Evolutionary conservation across 768 basidiomycete species (phyloP).

Genomic region (Sistotremastrum niveocremeum): DNA sequence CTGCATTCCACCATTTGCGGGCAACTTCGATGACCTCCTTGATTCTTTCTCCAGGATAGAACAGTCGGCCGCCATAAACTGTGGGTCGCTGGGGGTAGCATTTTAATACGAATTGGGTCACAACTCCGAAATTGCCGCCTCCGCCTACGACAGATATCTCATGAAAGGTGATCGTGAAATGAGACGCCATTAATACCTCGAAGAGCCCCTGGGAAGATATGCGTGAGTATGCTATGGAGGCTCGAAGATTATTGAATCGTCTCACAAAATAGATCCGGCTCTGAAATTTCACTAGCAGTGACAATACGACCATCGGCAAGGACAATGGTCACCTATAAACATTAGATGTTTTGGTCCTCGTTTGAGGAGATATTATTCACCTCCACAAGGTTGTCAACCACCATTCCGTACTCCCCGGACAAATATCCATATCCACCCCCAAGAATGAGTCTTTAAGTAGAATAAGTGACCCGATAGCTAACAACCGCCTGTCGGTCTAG

Average conservation of each 20-base stretch:
- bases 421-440: slow-evolving; percentile 12
- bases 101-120: slow-evolving; percentile 35
- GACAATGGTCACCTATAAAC: slow-evolving; percentile 28
- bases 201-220: too few species aligned
- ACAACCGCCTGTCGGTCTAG: neutral
- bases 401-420: slow-evolving; percentile 10
- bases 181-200: too few species aligned
- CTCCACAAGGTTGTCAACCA: slow-evolving; percentile 11
- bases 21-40: neutral
- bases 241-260: too few species aligned
- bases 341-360: too few species aligned
- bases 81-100: slow-evolving; percentile 15
- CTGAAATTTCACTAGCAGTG: slow-evolving; percentile 14
- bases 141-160: slow-evolving; percentile 28
- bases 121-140: slow-evolving; percentile 43
- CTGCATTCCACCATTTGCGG: neutral
- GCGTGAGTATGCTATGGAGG: too few species aligned
- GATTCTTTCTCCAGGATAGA: neutral
- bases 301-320: slow-evolving; percentile 28
- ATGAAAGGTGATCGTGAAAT: too few species aligned
- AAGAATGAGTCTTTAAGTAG: slow-evolving; percentile 7
- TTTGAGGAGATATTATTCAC: neutral
- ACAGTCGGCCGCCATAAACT: slow-evolving; percentile 10
- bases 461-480: slow-evolving; percentile 10
- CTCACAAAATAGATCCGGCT: slow-evolving; percentile 35